These are phyloP conservation scores for Taxillus chinensis DNA, from an alignment of 164 flowering plant genomes.

Conservation along the genomic window DNA sequence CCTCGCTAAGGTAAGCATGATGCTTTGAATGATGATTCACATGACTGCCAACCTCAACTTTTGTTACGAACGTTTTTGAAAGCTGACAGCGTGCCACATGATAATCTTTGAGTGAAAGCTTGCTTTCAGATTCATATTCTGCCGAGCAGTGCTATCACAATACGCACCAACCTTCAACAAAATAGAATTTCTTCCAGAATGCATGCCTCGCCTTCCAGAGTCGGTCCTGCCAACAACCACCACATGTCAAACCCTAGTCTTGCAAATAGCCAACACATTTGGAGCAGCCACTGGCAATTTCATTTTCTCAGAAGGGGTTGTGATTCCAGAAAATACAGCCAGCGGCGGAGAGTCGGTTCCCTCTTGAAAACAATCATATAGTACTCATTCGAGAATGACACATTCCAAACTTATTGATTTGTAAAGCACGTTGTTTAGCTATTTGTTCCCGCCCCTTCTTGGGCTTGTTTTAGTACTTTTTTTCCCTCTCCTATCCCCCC, in stretches of 20 bases:
- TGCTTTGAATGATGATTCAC: too few relatives aligned
- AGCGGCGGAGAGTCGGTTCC: slow-evolving; percentile 10
- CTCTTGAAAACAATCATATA: neutral
- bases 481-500: too few relatives aligned
- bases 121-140: slow-evolving; percentile 65
- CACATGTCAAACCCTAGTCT: slow-evolving; percentile 30
- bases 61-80: too few relatives aligned
- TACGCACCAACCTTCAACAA: slow-evolving; percentile 42
- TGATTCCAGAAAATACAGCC: slow-evolving; percentile 15
- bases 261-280: slow-evolving; percentile 43
- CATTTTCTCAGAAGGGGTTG: slow-evolving; percentile 30
- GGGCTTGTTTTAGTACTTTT: too few relatives aligned
- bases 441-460: too few relatives aligned
- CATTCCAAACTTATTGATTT: too few relatives aligned
- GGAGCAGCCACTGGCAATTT: slow-evolving; percentile 41
- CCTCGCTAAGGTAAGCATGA: too few relatives aligned
- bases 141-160: slow-evolving; percentile 51
- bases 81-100: too few relatives aligned
- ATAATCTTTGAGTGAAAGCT: too few relatives aligned
- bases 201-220: slow-evolving; percentile 68
- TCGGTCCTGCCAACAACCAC: slow-evolving; percentile 33
- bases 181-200: slow-evolving; percentile 59
- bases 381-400: too few relatives aligned
- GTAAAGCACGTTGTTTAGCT: too few relatives aligned
- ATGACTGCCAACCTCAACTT: too few relatives aligned